Base-by-base conservation (phyloP, 805 yeast species). In the Pichia deserticola region DNA sequence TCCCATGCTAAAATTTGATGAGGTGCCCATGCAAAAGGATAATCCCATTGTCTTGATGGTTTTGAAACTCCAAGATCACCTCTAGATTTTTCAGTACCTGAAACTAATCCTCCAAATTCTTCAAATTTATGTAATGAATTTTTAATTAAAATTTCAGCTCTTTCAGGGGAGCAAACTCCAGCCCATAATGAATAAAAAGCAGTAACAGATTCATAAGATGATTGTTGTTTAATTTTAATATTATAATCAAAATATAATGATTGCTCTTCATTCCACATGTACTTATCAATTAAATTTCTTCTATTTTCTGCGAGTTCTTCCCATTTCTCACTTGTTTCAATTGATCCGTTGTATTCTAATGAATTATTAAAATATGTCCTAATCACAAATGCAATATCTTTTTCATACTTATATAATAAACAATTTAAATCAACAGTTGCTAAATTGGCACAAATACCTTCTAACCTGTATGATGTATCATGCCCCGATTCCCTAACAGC, bases 21-120 rank as follows among this genome's bases (percentile, higher is more conserved):
- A 4, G 99, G 98, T 0, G 98, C 97, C 99, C 99, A 92, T 1
- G 98, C 98, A 61, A 72, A 88, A 2, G 99, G 99, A 65, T 84
- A 93, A 65, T 92, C 99, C 99, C 99, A 92, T 68, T 92, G 99
- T 65, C 98, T 75, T 11, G 84, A 79, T n/a, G 95, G 97, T 59
- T 89, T 73, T 40, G 78, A 73, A 15, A 86, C 66, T 1, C 84
- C 79, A 36, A 87, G 69, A 29, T 74, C 78, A 38, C 96, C 95
- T 56, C 96, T 71, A 3, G 90, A 82, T 55, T 74, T 64, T 56
- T 79, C 75, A 0, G 96, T 84, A 37, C 97, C 95, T 0, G 96
- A 82, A 1, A 81, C 96, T 9, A 92, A 66, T 0, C 99, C 99
- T 28, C 99, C 98, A 52, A 76, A 74, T 64, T 79, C 86, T 67